Conservation (phyloP, 306 rosid species). For the Fragaria nilgerrensis region DNA sequence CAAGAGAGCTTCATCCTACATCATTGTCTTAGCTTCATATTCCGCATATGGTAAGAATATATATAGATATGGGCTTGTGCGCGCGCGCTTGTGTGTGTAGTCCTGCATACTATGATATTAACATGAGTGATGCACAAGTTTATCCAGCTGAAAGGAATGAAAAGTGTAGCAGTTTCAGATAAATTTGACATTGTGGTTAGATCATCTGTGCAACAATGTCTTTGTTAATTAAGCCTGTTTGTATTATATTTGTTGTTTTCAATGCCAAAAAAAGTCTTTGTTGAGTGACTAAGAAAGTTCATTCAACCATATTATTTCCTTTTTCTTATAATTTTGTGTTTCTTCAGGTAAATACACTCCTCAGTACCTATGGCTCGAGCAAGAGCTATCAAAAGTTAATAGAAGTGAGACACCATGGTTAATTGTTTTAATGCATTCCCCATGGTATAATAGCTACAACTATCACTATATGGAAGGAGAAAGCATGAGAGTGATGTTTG, state of each 20-base stretch:
- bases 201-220: background rate
- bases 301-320: background rate
- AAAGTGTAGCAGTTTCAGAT: background rate
- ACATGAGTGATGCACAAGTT: background rate
- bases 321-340: background rate
- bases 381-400: constrained; percentile 51
- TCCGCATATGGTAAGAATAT: constrained; percentile 47
- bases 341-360: constrained; percentile 51
- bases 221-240: background rate
- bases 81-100: no score
- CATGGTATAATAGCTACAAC: constrained; percentile 57
- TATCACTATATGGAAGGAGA: constrained; percentile 76
- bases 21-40: constrained; percentile 57
- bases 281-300: background rate
- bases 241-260: background rate
- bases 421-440: constrained; percentile 50
- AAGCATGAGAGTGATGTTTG: constrained; percentile 73
- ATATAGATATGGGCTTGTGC: background rate
- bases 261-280: background rate
- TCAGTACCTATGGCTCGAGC: constrained; percentile 43
- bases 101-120: background rate
- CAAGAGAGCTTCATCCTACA: constrained; percentile 62
- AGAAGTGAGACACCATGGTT: constrained; percentile 56
- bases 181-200: background rate
- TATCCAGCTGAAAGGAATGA: background rate